phyloP scores from a whole-genome alignment of 805 yeast genomes.

The Pichia phayaonensis region DNA sequence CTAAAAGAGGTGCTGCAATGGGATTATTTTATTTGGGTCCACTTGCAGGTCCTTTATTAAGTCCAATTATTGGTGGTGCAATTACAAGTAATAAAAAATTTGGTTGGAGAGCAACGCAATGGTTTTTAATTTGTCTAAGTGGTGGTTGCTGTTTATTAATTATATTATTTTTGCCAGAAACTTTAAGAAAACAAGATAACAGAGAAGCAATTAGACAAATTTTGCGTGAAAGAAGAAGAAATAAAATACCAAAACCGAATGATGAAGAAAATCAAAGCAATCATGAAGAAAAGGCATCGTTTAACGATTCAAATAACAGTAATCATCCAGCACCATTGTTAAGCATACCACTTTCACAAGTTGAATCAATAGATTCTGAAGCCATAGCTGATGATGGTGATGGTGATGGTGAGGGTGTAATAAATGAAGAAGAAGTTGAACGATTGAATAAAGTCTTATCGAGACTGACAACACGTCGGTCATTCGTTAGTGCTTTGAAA shows the following conservation, averaged over 20 bases:
- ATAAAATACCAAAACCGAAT: conserved; percentile 11
- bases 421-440: conserved; percentile 17
- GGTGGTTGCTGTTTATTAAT: conserved; percentile 45
- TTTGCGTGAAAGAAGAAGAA: conserved; percentile 31
- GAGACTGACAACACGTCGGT: conserved; percentile 25
- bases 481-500: conserved; percentile 5
- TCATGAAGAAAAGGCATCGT: not conserved
- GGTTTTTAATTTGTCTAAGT: conserved; percentile 68
- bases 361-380: conserved; percentile 1
- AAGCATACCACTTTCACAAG: not conserved
- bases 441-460: conserved; percentile 30
- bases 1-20: conserved; percentile 70
- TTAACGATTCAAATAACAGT: not conserved
- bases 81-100: conserved; percentile 46
- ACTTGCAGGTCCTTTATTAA: conserved; percentile 67
- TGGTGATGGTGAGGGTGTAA: conserved; percentile 1
- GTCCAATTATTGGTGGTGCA: conserved; percentile 78
- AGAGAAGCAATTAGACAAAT: conserved; percentile 44
- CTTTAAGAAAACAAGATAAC: conserved; percentile 57
- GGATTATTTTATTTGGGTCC: conserved; percentile 79
- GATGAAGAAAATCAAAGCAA: conserved; percentile 10
- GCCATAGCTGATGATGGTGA: conserved; percentile 2
- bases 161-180: conserved; percentile 66
- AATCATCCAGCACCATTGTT: not conserved
- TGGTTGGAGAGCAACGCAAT: conserved; percentile 89